Evolutionary conservation across 148 eudicot species (phyloP).

Genomic region (Limonium bicolor): DNA sequence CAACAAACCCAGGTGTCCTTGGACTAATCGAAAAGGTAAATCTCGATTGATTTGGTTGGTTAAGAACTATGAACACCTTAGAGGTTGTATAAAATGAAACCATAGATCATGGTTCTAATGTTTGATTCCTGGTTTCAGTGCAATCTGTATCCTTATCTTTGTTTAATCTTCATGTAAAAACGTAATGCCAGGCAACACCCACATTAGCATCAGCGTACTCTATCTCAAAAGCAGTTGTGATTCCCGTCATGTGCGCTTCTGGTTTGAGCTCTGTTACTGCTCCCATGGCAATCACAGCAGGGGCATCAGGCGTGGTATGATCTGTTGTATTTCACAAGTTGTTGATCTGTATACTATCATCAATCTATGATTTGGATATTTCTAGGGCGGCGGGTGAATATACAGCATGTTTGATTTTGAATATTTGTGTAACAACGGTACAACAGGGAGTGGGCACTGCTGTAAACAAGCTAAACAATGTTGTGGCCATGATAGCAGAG

Average conservation of each 20-base stretch:
- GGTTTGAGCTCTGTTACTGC: conserved; percentile 82
- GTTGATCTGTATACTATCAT: not conserved
- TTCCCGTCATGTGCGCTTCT: conserved; percentile 85
- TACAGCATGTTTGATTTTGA: no score
- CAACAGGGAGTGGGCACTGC: conserved; percentile 87
- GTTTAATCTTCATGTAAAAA: conserved; percentile 7
- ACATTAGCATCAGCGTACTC: conserved; percentile 90
- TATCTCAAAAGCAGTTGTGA: conserved; percentile 65
- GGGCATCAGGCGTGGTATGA: conserved; percentile 90
- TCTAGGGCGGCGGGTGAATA: not conserved
- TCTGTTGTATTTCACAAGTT: not conserved
- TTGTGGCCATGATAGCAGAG: conserved; percentile 87
- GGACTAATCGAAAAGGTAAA: conserved; percentile 83
- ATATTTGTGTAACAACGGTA: no score
- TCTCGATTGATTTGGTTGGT: no score
- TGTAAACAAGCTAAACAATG: conserved; percentile 78
- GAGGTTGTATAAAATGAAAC: no score
- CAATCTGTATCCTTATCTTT: conserved; percentile 70
- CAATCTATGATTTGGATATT: not conserved
- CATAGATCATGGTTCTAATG: no score
- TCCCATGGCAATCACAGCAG: conserved; percentile 85
- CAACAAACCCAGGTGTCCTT: conserved; percentile 69
- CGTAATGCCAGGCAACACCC: conserved; percentile 45
- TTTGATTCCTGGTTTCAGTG: conserved; percentile 75
- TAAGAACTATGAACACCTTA: no score